Evolutionary conservation across 2,329 filamentous ascomycete genomes (phyloP).

Genomic region (Mycosphaerella sp.): DNA sequence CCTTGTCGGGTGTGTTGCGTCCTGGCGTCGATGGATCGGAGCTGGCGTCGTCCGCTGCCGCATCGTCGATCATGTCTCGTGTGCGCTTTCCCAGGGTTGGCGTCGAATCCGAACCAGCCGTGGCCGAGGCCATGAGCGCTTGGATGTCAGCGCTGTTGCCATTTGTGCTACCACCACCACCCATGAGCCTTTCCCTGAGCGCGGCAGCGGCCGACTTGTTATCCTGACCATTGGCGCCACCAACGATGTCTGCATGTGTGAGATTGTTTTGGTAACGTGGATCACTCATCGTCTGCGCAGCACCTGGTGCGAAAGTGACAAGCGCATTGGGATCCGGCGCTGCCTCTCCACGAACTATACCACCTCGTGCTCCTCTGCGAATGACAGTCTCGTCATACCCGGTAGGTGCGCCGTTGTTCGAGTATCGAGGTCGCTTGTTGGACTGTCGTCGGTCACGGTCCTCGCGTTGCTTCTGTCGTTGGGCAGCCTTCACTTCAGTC

Average conservation of each 20-base stretch:
- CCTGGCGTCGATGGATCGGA: conserved; percentile 47
- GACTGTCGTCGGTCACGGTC: conserved; percentile 54
- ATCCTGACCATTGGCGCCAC: conserved; percentile 56
- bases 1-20: conserved; percentile 48
- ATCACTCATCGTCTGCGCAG: conserved; percentile 47
- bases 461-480: conserved; percentile 70
- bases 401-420: conserved; percentile 26
- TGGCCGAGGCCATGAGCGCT: conserved; percentile 28
- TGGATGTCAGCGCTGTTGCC: conserved; percentile 29
- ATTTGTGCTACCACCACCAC: conserved; percentile 32
- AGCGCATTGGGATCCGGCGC: conserved; percentile 39
- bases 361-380: conserved; percentile 30
- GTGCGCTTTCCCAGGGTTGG: conserved; percentile 69
- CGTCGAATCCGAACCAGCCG: conserved; percentile 36
- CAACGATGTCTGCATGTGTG: conserved; percentile 80
- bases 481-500: conserved; percentile 74
- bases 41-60: conserved; percentile 34
- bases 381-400: conserved; percentile 31
- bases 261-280: conserved; percentile 51
- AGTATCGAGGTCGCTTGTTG: conserved; percentile 29
- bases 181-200: conserved; percentile 71
- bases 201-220: conserved; percentile 94
- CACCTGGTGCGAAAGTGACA: conserved; percentile 53
- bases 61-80: conserved; percentile 60
- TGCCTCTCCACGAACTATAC: conserved; percentile 30